phyloP scores from a whole-genome alignment of 768 basidiomycete species.

The Heimioporus sp. region DNA sequence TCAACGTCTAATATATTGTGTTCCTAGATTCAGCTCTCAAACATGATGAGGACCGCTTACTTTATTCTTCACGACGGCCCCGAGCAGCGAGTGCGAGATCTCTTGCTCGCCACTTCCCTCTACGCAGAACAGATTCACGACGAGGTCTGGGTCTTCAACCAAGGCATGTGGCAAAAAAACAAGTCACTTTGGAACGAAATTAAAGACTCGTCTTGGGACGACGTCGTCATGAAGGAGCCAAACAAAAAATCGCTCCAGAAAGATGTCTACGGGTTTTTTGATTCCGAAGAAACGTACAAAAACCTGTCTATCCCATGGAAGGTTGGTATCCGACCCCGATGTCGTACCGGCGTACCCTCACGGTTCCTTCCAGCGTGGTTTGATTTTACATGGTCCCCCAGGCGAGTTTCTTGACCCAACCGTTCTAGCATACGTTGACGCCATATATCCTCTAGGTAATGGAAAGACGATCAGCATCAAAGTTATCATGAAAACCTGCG shows the following conservation, averaged over 20 bases:
- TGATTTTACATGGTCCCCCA: conserved; percentile 84
- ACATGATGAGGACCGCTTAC: conserved; percentile 29
- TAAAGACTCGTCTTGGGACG: conserved; percentile 69
- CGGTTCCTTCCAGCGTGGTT: conserved; percentile 53
- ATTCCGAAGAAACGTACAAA: conserved; percentile 71
- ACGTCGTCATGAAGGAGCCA: conserved; percentile 66
- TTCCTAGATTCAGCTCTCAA: conserved; percentile 29
- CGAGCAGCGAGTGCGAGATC: conserved; percentile 48
- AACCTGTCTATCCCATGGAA: conserved; percentile 82
- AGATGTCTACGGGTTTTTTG: conserved; percentile 79
- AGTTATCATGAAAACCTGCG: conserved; percentile 74
- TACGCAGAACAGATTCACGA: conserved; percentile 55
- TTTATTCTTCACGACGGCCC: conserved; percentile 62
- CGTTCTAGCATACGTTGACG: not conserved
- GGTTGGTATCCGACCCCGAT: conserved; percentile 33
- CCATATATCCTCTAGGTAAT: conserved; percentile 50
- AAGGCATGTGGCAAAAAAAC: conserved; percentile 66
- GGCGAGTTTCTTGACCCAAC: conserved; percentile 35
- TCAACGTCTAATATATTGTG: not conserved
- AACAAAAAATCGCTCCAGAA: conserved; percentile 69
- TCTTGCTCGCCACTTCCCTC: conserved; percentile 53
- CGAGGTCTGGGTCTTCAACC: conserved; percentile 78
- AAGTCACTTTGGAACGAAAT: conserved; percentile 57
- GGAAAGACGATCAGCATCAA: conserved; percentile 85
- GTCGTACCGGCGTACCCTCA: not conserved